phyloP scores from a whole-genome alignment of 2,329 filamentous ascomycete genomes.

The Dendrostoma leiphaemia region DNA sequence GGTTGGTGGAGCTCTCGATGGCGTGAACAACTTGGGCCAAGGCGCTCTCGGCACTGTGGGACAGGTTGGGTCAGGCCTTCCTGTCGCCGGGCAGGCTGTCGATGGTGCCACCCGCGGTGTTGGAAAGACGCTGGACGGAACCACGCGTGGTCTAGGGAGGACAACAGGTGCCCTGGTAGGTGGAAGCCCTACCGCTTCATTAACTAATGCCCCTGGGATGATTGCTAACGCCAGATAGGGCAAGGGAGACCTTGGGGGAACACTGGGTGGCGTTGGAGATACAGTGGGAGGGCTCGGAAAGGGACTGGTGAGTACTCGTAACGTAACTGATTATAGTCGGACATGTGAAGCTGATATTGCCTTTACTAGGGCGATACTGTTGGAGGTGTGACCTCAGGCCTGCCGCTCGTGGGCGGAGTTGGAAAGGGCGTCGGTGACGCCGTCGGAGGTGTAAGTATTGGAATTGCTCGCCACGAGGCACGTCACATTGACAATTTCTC shows the following conservation, averaged over 20 bases:
- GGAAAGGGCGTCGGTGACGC: too few species aligned
- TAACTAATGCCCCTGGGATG: too few species aligned
- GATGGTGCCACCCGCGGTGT: conserved; percentile 11
- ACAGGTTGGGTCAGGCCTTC: conserved; percentile 10
- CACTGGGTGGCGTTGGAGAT: conserved; percentile 9
- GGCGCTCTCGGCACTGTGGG: conserved; percentile 12
- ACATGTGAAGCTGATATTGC: neutral
- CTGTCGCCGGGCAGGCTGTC: conserved; percentile 14
- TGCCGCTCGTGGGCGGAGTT: too few species aligned
- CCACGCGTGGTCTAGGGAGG: conserved; percentile 12
- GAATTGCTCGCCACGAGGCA: conserved; percentile 16
- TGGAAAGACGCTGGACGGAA: conserved; percentile 12
- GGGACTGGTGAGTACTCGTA: conserved; percentile 17
- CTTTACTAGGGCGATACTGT: conserved; percentile 14
- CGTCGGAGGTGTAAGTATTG: conserved; percentile 12
- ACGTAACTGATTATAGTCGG: too few species aligned
- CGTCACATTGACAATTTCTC: conserved; percentile 15
- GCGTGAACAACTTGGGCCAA: conserved; percentile 9
- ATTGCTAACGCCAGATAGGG: neutral
- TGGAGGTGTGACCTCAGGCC: too few species aligned
- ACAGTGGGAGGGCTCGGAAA: conserved; percentile 17
- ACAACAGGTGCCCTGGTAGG: conserved; percentile 14
- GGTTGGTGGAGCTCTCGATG: conserved; percentile 6
- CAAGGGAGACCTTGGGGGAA: conserved; percentile 13
- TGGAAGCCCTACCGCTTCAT: too few species aligned